phyloP scores from a whole-genome alignment of 2,329 filamentous ascomycete species.

The Monosporascus sp. region DNA sequence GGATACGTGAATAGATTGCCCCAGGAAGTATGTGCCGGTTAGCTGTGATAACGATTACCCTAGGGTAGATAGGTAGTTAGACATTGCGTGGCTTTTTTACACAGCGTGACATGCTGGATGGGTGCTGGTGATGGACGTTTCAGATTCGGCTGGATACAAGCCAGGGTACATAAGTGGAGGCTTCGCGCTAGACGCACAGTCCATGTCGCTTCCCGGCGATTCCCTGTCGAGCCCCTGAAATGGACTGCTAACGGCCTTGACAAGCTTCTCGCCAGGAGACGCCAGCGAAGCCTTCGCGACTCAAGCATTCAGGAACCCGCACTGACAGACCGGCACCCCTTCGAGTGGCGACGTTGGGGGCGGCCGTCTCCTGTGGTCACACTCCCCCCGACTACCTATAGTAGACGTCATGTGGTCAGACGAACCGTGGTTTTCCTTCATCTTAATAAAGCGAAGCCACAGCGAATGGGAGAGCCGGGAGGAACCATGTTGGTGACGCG shows the following conservation, averaged over 20 bases:
- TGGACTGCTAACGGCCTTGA: background rate
- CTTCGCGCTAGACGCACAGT: background rate
- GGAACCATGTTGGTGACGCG: no score
- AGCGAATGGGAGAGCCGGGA: no score
- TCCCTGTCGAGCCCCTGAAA: background rate
- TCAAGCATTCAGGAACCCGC: background rate
- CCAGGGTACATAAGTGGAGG: no score
- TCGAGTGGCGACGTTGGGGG: background rate
- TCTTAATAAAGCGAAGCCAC: no score
- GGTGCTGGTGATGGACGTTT: background rate
- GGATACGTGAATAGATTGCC: no score
- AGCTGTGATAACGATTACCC: no score
- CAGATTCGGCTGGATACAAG: background rate
- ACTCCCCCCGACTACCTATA: background rate
- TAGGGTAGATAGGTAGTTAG: no score
- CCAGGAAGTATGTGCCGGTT: no score
- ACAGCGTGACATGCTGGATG: background rate
- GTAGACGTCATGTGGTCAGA: background rate
- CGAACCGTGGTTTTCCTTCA: no score
- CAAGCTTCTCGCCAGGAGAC: background rate
- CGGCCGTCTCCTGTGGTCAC: no score
- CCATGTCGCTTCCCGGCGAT: no score
- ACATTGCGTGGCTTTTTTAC: background rate
- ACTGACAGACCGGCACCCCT: background rate
- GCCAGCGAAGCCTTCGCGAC: background rate